phyloP scores from a whole-genome alignment of 768 basidiomycete species.

The Hygrocybe coccinea region DNA sequence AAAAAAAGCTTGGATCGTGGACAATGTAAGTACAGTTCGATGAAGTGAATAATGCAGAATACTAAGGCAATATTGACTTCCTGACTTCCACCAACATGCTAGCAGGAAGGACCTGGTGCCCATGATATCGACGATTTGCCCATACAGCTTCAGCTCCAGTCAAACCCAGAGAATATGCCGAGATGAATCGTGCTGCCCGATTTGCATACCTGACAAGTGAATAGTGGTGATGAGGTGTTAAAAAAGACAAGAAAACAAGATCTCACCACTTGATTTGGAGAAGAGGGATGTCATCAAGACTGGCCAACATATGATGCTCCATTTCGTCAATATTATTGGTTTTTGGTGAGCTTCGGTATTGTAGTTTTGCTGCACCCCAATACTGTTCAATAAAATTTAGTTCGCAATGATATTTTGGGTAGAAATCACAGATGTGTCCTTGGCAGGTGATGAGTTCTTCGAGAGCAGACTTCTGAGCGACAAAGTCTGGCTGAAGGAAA shows the following conservation, averaged over 20 bases:
- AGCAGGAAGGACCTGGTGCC: too few relatives aligned
- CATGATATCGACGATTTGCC: too few relatives aligned
- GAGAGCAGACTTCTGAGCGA: conserved; percentile 23
- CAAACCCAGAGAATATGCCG: not conserved
- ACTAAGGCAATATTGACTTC: too few relatives aligned
- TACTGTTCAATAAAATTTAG: conserved; percentile 19
- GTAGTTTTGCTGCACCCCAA: conserved; percentile 33
- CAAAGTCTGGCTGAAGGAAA: conserved; percentile 18
- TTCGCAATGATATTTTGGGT: conserved; percentile 33
- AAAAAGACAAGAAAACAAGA: not conserved
- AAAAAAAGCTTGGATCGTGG: too few relatives aligned
- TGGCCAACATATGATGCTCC: conserved; percentile 23
- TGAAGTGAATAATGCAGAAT: too few relatives aligned
- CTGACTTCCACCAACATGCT: too few relatives aligned
- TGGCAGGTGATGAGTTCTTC: conserved; percentile 18
- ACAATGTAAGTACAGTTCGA: too few relatives aligned
- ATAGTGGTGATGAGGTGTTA: not conserved
- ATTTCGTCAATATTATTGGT: conserved; percentile 25
- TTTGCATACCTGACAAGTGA: not conserved
- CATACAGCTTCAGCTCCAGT: too few relatives aligned
- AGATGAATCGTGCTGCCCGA: not conserved
- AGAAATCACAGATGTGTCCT: conserved; percentile 32
- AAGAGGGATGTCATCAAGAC: conserved; percentile 26
- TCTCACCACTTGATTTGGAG: conserved; percentile 16
- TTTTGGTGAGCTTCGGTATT: conserved; percentile 22